Percentiles rank a stretch among this genome's conserved stretches.
Conservation (phyloP, 768 basidiomycete species). For the Pisolithus marmoratus region DNA sequence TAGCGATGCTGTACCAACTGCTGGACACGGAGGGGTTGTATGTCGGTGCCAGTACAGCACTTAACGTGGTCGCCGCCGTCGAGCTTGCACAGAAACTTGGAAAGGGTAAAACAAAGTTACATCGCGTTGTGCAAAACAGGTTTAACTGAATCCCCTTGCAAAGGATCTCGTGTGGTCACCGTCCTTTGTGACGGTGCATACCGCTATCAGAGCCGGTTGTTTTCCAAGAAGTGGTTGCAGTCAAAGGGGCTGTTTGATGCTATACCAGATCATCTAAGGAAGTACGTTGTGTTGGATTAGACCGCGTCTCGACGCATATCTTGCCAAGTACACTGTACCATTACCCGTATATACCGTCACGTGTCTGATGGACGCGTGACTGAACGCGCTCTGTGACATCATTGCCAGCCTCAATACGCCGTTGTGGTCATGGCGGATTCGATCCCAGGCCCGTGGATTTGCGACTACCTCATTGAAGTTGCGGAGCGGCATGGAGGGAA, state of each 20-base stretch:
- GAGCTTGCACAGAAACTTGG: constrained; percentile 84
- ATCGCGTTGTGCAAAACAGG: neutral
- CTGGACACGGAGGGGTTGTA: constrained; percentile 92
- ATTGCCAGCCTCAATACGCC: neutral
- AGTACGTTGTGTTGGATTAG: constrained; percentile 84
- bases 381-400: neutral
- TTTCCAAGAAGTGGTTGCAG: constrained; percentile 89
- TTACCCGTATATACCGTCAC: neutral
- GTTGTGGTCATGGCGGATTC: constrained; percentile 31
- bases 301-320: too few relatives aligned
- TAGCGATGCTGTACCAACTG: constrained; percentile 90
- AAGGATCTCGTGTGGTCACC: constrained; percentile 82
- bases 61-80: constrained; percentile 92
- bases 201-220: constrained; percentile 92
- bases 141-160: neutral
- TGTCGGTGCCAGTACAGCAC: constrained; percentile 86
- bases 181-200: constrained; percentile 95
- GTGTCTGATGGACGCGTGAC: neutral
- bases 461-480: constrained; percentile 41
- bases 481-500: constrained; percentile 50
- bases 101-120: constrained; percentile 50
- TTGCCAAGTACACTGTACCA: too few relatives aligned
- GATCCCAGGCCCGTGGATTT: constrained; percentile 49
- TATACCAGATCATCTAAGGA: constrained; percentile 80
- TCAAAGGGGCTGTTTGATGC: constrained; percentile 70